Conservation (phyloP, 2,329 filamentous ascomycete genomes). For the Apiospora phragmitis region DNA sequence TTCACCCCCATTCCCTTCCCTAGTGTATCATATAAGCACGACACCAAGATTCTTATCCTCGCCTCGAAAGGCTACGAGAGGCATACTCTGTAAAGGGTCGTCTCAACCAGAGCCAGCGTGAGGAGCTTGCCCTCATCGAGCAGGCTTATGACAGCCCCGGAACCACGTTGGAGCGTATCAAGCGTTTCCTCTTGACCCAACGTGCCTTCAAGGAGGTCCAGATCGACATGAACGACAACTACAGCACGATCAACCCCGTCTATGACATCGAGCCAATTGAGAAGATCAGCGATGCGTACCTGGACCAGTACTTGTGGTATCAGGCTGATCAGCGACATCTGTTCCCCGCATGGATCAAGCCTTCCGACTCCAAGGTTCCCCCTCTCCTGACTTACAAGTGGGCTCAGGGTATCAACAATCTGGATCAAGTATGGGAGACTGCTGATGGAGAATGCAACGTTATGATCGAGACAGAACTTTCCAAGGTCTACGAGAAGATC, state of each 20-base stretch:
- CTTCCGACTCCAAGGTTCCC: conserved; percentile 95
- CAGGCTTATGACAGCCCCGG: conserved; percentile 98
- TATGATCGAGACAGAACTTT: conserved; percentile 96
- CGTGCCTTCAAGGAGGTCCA: conserved; percentile 99
- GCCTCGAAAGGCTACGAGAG: conserved; percentile 91
- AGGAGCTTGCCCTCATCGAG: conserved; percentile 94
- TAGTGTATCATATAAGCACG: conserved; percentile 98
- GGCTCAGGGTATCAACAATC: conserved; percentile 98
- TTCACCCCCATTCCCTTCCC: conserved; percentile 99
- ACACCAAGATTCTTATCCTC: conserved; percentile 97
- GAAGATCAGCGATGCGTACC: conserved; percentile 98
- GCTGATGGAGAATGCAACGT: conserved; percentile 96
- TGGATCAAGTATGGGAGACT: conserved; percentile 92
- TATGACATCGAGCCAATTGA: conserved; percentile 99
- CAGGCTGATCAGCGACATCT: conserved; percentile 96
- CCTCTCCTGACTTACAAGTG: conserved; percentile 96
- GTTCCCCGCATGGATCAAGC: conserved; percentile 99
- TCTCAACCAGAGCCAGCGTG: conserved; percentile 94
- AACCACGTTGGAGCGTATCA: conserved; percentile 93
- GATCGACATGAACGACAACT: conserved; percentile 99
- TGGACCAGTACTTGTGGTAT: conserved; percentile 99
- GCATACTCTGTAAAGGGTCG: conserved; percentile 97
- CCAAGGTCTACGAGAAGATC: conserved; percentile 99
- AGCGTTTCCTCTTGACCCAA: conserved; percentile 94
- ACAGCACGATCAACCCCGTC: conserved; percentile 97